Conservation (phyloP, 345 rosid species). For the Mercurialis annua region DNA sequence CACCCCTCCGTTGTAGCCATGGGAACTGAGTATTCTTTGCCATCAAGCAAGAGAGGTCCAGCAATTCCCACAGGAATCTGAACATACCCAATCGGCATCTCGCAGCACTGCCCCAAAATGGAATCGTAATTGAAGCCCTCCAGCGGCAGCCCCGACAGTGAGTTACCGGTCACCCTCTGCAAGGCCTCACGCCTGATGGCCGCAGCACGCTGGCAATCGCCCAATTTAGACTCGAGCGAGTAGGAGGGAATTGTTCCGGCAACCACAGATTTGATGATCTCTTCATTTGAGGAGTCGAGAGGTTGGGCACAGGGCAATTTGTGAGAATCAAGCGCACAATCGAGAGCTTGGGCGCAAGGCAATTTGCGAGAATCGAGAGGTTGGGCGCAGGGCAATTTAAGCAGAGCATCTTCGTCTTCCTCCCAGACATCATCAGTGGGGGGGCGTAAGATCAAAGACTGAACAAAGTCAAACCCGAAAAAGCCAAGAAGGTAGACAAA, state of each 20-base stretch:
- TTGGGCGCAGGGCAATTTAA: not conserved
- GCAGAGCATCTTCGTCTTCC: constrained; percentile 18
- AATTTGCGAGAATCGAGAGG: constrained; percentile 9
- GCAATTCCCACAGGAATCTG: constrained; percentile 48
- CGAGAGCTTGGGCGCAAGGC: constrained; percentile 28
- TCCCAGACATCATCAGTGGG: constrained; percentile 35
- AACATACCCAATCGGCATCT: constrained; percentile 46
- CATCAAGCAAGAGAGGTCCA: constrained; percentile 42
- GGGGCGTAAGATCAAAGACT: constrained; percentile 36
- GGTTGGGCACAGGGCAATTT: not conserved
- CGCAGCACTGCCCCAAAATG: constrained; percentile 47
- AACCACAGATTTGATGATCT: constrained; percentile 33
- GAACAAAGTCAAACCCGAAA: constrained; percentile 39
- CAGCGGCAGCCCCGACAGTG: constrained; percentile 35
- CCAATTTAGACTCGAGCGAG: constrained; percentile 42
- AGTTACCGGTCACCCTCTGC: constrained; percentile 32
- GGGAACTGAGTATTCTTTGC: constrained; percentile 36
- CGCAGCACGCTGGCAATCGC: constrained; percentile 39
- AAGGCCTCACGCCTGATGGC: constrained; percentile 39
- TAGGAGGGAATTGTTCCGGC: constrained; percentile 34
- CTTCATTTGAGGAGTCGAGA: constrained; percentile 28
- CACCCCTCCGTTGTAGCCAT: constrained; percentile 54
- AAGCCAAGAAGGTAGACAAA: constrained; percentile 35
- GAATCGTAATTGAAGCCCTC: constrained; percentile 40
- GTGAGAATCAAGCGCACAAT: constrained; percentile 4